Evolutionary conservation across 2,329 filamentous ascomycete species (phyloP).

Genomic region (Aspergillus glaucus): DNA sequence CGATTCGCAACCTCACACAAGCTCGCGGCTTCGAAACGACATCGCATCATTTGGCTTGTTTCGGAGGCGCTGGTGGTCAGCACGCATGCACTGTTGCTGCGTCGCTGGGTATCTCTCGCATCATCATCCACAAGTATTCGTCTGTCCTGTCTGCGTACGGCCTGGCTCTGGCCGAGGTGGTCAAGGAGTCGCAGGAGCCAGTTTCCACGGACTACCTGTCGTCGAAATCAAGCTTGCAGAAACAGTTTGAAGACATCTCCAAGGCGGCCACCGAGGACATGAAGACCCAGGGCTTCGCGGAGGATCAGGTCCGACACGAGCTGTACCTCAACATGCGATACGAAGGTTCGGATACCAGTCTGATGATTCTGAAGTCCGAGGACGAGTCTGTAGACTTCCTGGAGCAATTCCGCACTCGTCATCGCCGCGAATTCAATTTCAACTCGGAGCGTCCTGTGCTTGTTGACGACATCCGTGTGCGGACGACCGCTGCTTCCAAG

Average conservation of each 20-base stretch:
- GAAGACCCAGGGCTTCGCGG: constrained; percentile 38
- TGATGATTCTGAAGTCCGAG: constrained; percentile 53
- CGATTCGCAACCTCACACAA: constrained; percentile 20
- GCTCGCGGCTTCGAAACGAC: constrained; percentile 13
- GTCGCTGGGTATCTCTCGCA: constrained; percentile 34
- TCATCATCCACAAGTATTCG: constrained; percentile 41
- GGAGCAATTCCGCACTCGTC: constrained; percentile 74
- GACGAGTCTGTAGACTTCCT: constrained; percentile 77
- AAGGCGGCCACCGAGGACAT: constrained; percentile 47
- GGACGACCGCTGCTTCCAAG: constrained; percentile 66
- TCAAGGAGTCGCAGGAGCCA: constrained; percentile 70
- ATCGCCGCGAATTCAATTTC: constrained; percentile 89
- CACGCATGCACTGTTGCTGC: constrained; percentile 40
- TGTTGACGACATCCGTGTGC: constrained; percentile 80
- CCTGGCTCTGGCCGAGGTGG: constrained; percentile 67
- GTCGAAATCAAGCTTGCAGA: constrained; percentile 45
- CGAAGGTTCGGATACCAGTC: constrained; percentile 45
- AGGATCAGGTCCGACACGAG: constrained; percentile 36
- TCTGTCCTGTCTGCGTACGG: constrained; percentile 39
- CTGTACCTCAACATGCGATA: constrained; percentile 46
- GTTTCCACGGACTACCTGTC: constrained; percentile 50
- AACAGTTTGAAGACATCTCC: constrained; percentile 71
- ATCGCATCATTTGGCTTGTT: constrained; percentile 22
- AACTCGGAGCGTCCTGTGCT: constrained; percentile 79
- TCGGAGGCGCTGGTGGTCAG: constrained; percentile 30